These are phyloP conservation scores for Mycosarcoma mackinlayi DNA, from an alignment of 1,284 basidiomycete genomes.

Conservation along the genomic window DNA sequence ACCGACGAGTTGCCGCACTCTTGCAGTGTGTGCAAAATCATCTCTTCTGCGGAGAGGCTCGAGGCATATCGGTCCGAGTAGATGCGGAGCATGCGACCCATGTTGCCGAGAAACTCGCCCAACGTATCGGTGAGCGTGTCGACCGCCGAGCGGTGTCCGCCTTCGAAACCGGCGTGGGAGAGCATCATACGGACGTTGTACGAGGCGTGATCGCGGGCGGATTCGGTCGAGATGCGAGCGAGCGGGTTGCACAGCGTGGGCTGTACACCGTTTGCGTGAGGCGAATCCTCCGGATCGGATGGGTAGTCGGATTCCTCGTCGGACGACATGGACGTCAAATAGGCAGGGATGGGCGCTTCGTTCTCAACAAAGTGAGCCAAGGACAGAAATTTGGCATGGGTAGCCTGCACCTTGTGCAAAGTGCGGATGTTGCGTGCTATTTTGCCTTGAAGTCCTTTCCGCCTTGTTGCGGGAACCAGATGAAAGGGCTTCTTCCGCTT, in stretches of 20 bases:
- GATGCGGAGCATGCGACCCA: constrained; percentile 85
- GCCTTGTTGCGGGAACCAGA: constrained; percentile 37
- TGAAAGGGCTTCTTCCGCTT: constrained; percentile 33
- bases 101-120: constrained; percentile 83
- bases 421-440: constrained; percentile 61
- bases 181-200: constrained; percentile 55
- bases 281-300: constrained; percentile 42
- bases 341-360: constrained; percentile 62
- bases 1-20: constrained; percentile 83
- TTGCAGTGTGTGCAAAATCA: constrained; percentile 87
- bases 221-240: constrained; percentile 27
- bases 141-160: constrained; percentile 72
- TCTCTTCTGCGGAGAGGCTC: constrained; percentile 88
- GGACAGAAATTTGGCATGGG: constrained; percentile 59
- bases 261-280: constrained; percentile 7
- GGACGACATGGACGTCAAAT: constrained; percentile 51
- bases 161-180: constrained; percentile 65
- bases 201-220: constrained; percentile 41
- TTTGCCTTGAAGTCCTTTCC: constrained; percentile 50
- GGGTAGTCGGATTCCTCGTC: constrained; percentile 60
- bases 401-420: constrained; percentile 58
- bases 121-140: constrained; percentile 84
- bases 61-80: constrained; percentile 82
- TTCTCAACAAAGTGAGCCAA: constrained; percentile 59
- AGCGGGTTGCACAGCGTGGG: constrained; percentile 15